Evolutionary conservation across 306 rosid genomes (phyloP).

Genomic region (Leucaena leucocephala): DNA sequence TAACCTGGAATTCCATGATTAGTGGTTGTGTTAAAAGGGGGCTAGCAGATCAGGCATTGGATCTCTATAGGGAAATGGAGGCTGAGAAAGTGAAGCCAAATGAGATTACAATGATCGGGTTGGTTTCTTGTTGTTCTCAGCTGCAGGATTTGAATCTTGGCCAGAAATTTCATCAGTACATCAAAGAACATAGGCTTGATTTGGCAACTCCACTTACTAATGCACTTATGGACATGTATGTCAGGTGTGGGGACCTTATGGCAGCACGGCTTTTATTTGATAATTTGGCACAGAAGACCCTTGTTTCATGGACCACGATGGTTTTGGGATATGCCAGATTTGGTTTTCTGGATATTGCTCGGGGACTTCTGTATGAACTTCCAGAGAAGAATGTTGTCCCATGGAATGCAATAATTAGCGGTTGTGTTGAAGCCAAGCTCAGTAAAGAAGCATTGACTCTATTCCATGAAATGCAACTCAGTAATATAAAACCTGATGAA

Average conservation of each 20-base stretch:
- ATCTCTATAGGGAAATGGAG: constrained; percentile 58
- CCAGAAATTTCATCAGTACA: constrained; percentile 52
- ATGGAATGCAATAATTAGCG: constrained; percentile 87
- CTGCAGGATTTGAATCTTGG: constrained; percentile 63
- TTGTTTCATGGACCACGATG: constrained; percentile 78
- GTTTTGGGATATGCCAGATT: constrained; percentile 75
- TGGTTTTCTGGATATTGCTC: constrained; percentile 62
- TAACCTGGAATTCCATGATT: constrained; percentile 82
- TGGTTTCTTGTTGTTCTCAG: constrained; percentile 75
- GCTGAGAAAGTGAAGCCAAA: constrained; percentile 61
- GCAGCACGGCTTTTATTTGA: constrained; percentile 60
- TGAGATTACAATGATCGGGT: constrained; percentile 77
- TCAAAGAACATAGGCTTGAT: constrained; percentile 46
- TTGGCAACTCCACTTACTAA: constrained; percentile 64
- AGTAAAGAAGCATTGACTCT: constrained; percentile 75
- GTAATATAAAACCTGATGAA: constrained; percentile 62
- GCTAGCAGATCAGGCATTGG: constrained; percentile 53
- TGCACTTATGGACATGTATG: constrained; percentile 80
- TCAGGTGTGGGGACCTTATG: constrained; percentile 66
- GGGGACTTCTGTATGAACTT: constrained; percentile 52
- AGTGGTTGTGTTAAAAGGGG: constrained; percentile 74
- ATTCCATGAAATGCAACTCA: constrained; percentile 83
- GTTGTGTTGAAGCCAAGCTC: constrained; percentile 71
- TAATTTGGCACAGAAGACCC: constrained; percentile 57
- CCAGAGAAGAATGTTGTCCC: constrained; percentile 74